Evolutionary conservation across 1,284 basidiomycete genomes (phyloP).

Genomic region (Clitocybe nebularis): DNA sequence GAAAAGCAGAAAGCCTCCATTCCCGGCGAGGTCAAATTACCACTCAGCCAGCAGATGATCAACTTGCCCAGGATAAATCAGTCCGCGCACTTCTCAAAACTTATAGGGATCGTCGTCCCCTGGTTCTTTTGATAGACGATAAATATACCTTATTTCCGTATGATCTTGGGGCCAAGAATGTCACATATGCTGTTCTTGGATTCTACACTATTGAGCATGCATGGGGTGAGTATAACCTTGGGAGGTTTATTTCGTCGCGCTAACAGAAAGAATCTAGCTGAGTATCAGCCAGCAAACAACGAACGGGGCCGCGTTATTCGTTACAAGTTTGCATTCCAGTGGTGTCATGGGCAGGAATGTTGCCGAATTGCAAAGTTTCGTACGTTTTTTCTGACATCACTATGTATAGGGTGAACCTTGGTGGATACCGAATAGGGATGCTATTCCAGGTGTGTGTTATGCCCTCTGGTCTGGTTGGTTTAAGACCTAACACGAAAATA

Average conservation of each 20-base stretch:
- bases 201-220: slow-evolving; percentile 66
- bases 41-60: slow-evolving; percentile 49
- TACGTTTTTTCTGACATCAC: neutral
- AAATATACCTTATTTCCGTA: slow-evolving; percentile 70
- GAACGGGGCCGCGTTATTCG: slow-evolving; percentile 50
- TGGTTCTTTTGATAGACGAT: slow-evolving; percentile 69
- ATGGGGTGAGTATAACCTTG: slow-evolving; percentile 54
- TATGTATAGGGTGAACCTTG: slow-evolving; percentile 40
- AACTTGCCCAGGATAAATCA: slow-evolving; percentile 61
- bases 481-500: too few species aligned
- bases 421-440: slow-evolving; percentile 35
- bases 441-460: slow-evolving; percentile 5
- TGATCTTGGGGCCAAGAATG: slow-evolving; percentile 45
- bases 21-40: slow-evolving; percentile 32
- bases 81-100: slow-evolving; percentile 63
- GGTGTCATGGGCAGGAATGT: slow-evolving; percentile 65
- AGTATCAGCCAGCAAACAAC: slow-evolving; percentile 50
- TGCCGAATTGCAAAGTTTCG: slow-evolving; percentile 21
- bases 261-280: slow-evolving; percentile 40
- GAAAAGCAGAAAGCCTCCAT: slow-evolving; percentile 57
- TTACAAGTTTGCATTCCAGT: slow-evolving; percentile 78
- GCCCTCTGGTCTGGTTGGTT: neutral
- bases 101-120: slow-evolving; percentile 44
- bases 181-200: slow-evolving; percentile 69
- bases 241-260: neutral